A percentile compares a stretch with the other conserved stretches of the same genome.
Evolutionary conservation across 2,329 filamentous ascomycete genomes (phyloP).

Genomic region (Lojkania enalia): DNA sequence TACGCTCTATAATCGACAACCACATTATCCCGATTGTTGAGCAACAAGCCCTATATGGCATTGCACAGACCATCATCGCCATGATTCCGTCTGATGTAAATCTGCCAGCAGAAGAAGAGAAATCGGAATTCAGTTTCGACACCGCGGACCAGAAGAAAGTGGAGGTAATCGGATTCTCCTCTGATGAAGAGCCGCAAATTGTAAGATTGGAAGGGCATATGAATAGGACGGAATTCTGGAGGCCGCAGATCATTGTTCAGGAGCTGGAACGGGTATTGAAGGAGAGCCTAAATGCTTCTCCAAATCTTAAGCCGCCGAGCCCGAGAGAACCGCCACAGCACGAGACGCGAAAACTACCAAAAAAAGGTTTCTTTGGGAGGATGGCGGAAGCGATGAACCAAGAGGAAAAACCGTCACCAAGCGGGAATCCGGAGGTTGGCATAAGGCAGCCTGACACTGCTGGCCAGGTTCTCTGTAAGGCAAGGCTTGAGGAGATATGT

Average conservation of each 20-base stretch:
- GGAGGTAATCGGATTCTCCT: conserved; percentile 47
- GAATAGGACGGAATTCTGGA: conserved; percentile 50
- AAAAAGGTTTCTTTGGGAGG: conserved; percentile 24
- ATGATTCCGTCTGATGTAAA: conserved; percentile 50
- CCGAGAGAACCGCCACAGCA: conserved; percentile 2
- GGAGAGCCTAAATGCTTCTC: conserved; percentile 33
- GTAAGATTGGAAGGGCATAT: conserved; percentile 46
- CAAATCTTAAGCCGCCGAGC: conserved; percentile 12
- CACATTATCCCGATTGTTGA: conserved; percentile 49
- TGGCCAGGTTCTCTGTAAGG: conserved; percentile 31
- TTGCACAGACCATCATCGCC: conserved; percentile 50
- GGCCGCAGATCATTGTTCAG: conserved; percentile 44
- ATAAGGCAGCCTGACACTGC: conserved; percentile 10
- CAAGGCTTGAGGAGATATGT: conserved; percentile 37
- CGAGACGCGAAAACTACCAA: conserved; percentile 11
- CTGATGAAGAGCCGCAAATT: conserved; percentile 45
- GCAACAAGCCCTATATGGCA: conserved; percentile 45
- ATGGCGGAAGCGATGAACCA: conserved; percentile 25
- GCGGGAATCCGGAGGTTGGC: conserved; percentile 27
- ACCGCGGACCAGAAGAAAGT: conserved; percentile 20
- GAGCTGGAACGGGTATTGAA: conserved; percentile 45
- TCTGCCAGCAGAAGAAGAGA: conserved; percentile 24
- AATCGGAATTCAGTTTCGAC: conserved; percentile 38
- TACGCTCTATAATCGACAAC: conserved; percentile 43
- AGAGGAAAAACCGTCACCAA: conserved; percentile 20